These are phyloP conservation scores for Tuber microsphaerosporum DNA, from an alignment of 495 filamentous ascomycete species.

Conservation along the genomic window DNA sequence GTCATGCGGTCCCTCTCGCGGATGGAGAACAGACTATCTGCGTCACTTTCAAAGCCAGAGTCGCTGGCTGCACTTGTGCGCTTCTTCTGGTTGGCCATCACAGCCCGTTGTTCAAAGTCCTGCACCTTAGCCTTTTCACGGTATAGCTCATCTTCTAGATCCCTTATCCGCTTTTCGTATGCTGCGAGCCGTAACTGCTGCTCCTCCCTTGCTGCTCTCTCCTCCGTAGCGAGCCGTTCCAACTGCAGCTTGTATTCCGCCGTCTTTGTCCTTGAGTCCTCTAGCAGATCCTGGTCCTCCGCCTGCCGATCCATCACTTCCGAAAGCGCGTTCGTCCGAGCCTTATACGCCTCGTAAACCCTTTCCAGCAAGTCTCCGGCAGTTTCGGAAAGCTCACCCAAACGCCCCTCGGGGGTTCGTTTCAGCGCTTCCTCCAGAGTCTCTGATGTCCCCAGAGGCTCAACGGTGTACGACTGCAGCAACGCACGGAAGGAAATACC, in stretches of 20 bases:
- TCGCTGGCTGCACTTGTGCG: slow-evolving; percentile 32
- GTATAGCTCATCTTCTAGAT: slow-evolving; percentile 28
- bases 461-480: slow-evolving; percentile 22
- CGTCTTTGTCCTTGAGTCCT: slow-evolving; percentile 21
- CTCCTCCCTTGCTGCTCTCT: slow-evolving; percentile 21
- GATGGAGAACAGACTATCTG: slow-evolving; percentile 33
- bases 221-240: slow-evolving; percentile 24
- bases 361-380: slow-evolving; percentile 39
- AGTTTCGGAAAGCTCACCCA: slow-evolving; percentile 30
- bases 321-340: slow-evolving; percentile 27
- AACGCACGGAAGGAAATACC: slow-evolving; percentile 33
- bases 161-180: slow-evolving; percentile 31
- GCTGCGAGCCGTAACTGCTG: slow-evolving; percentile 26
- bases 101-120: slow-evolving; percentile 17
- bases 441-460: slow-evolving; percentile 21
- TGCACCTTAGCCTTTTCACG: slow-evolving; percentile 23
- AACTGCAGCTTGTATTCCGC: slow-evolving; percentile 35
- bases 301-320: slow-evolving; percentile 26
- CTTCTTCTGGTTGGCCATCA: slow-evolving; percentile 9
- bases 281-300: slow-evolving; percentile 24
- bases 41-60: slow-evolving; percentile 39
- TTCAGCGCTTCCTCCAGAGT: slow-evolving; percentile 29
- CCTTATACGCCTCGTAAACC: slow-evolving; percentile 38
- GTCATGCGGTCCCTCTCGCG: slow-evolving; percentile 22
- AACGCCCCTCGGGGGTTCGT: slow-evolving; percentile 30